A percentile compares a stretch with the other conserved stretches of the same genome.
These are phyloP conservation scores for Mortierella claussenii DNA, from an alignment of 192 early-diverging fungal species.

Conservation along the genomic window DNA sequence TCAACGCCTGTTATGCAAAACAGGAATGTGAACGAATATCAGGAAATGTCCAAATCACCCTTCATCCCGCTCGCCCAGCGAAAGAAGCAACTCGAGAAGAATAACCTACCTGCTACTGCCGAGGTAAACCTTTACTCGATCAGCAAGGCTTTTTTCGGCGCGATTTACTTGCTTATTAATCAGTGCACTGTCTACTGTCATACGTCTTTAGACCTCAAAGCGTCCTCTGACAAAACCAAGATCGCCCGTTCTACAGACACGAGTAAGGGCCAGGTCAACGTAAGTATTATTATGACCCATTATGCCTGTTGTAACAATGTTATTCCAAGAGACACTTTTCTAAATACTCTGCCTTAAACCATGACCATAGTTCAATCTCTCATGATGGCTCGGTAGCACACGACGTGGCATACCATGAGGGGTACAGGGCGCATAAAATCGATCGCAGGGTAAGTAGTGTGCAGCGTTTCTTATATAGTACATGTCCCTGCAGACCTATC, in stretches of 20 bases:
- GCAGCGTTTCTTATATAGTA: too few species aligned
- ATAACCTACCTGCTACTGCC: neutral
- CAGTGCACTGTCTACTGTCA: too few species aligned
- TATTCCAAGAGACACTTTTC: neutral
- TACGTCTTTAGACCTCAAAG: too few species aligned
- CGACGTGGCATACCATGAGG: conserved; percentile 2
- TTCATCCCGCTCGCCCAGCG: conserved; percentile 28
- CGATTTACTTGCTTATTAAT: too few species aligned
- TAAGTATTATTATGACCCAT: conserved; percentile 1
- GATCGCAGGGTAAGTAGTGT: conserved; percentile 23
- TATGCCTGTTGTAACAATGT: too few species aligned
- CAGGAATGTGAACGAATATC: conserved; percentile 22
- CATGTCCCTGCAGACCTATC: too few species aligned
- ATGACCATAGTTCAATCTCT: conserved; percentile 1
- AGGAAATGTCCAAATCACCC: conserved; percentile 31
- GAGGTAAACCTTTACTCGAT: too few species aligned
- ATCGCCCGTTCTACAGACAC: conserved; percentile 17
- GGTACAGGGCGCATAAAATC: conserved; percentile 19
- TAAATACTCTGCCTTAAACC: neutral
- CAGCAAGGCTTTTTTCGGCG: too few species aligned
- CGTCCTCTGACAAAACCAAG: conserved; percentile 12
- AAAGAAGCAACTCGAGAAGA: conserved; percentile 8
- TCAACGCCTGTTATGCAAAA: conserved; percentile 1
- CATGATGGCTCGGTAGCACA: conserved; percentile 8
- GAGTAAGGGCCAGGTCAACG: conserved; percentile 13